Base-by-base conservation (phyloP, 2,329 filamentous ascomycete species). In the Phymatotrichopsis omnivora region DNA sequence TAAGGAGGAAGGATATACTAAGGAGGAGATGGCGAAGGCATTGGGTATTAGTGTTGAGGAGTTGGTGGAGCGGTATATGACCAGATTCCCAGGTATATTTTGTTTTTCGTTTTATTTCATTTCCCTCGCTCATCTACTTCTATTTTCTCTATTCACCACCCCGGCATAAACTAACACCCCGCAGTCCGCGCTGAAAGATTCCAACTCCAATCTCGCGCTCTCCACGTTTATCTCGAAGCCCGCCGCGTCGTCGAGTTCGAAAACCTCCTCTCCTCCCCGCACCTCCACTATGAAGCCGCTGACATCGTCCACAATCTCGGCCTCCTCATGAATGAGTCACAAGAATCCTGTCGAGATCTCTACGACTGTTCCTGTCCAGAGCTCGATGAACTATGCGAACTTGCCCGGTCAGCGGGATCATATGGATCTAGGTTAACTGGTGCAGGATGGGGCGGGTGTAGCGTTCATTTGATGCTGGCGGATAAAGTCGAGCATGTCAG, bases 391-490 rank as follows among this genome's bases (percentile, higher is more conserved):
- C 74, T 98, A 28, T 96, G 89, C 64, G 64, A 71, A 29, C 80
- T 96, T 55, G 87, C 87, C 0, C 72, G 79, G 22, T 71, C 69
- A 12, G 83, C 83, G 1, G 91, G 91, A 2, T 77, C 83, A 14
- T 86, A 85, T 61, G 91, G 89, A 22, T 86, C 82, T 57, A 72
- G 89, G 20, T 67, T 95, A 57, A 96, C 89, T 0, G 91, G 91
- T 29, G 91, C 91, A 1, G 91, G 91, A 3, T 98, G 91, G 91
- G 91, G 91, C 51, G 91, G 91, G 2, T 96, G 91, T 67, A 91
- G 78, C 50, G 89, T 98, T 47, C 91, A 98, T 67, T 73, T 98
- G 46, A 82, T 96, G 41, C 82, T 89, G 0, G 82, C 78, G 47
- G 75, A 85, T 59, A 89, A 82, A 64, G 82, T 95, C 0, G 78